Conservation (phyloP, 2,329 filamentous ascomycete species). For the Diplodia scrobiculata region DNA sequence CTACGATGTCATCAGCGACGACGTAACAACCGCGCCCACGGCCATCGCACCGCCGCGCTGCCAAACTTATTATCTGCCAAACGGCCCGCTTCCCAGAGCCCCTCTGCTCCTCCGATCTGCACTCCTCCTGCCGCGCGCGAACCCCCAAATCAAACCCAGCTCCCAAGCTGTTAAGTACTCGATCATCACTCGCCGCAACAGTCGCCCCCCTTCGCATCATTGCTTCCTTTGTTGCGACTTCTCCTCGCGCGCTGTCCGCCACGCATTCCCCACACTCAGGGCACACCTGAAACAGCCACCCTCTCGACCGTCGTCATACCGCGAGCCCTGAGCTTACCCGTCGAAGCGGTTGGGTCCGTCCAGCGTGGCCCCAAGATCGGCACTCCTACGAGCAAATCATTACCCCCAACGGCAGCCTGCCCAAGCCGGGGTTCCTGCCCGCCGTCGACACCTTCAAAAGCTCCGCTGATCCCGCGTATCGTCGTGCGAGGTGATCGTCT, state of each 20-base stretch:
- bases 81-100: constrained; percentile 20
- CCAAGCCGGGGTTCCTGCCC: constrained; percentile 31
- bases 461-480: constrained; percentile 53
- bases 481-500: constrained; percentile 50
- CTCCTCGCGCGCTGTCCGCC: constrained; percentile 24
- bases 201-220: constrained; percentile 27
- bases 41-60: constrained; percentile 27
- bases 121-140: constrained; percentile 26
- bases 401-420: constrained; percentile 39
- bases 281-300: constrained; percentile 44
- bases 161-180: constrained; percentile 23
- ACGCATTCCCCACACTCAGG: constrained; percentile 40
- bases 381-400: constrained; percentile 43
- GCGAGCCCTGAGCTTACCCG: constrained; percentile 42
- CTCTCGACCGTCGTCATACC: constrained; percentile 29
- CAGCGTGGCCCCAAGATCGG: constrained; percentile 38
- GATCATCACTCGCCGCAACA: constrained; percentile 24
- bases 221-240: constrained; percentile 27
- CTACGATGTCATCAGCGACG: constrained; percentile 29
- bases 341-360: constrained; percentile 42
- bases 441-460: constrained; percentile 45
- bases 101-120: constrained; percentile 29
- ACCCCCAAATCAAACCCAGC: constrained; percentile 19
- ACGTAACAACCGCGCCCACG: constrained; percentile 28
- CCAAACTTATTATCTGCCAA: constrained; percentile 29